These are phyloP conservation scores for Daedaleopsis nitida DNA, from an alignment of 768 basidiomycete genomes.

Conservation along the genomic window DNA sequence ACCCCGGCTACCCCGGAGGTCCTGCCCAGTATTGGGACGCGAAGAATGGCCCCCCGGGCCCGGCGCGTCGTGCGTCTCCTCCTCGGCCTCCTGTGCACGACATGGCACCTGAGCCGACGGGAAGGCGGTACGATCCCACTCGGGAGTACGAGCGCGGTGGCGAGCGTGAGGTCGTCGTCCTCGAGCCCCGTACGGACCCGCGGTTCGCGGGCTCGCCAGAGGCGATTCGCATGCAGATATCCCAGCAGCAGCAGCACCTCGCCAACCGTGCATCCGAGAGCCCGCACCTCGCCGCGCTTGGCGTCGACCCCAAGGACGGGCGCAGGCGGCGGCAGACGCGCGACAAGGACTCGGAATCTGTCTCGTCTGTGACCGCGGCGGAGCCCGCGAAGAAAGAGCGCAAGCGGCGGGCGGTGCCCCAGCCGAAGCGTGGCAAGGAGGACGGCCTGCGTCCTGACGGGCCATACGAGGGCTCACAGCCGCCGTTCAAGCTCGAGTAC, in stretches of 20 bases:
- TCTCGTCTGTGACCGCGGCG: constrained; percentile 16
- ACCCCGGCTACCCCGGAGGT: constrained; percentile 39
- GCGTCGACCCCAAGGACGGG: constrained; percentile 47
- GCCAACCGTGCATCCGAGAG: constrained; percentile 57
- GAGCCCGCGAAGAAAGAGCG: constrained; percentile 60
- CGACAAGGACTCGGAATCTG: constrained; percentile 45
- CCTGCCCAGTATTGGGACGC: constrained; percentile 55
- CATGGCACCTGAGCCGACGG: constrained; percentile 40
- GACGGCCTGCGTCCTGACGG: constrained; percentile 33
- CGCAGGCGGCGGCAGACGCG: constrained; percentile 46
- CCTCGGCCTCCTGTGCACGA: constrained; percentile 17
- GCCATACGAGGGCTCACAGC: constrained; percentile 14
- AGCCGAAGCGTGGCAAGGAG: constrained; percentile 36
- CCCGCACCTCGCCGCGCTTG: constrained; percentile 38
- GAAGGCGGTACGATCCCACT: constrained; percentile 64
- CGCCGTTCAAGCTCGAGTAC: constrained; percentile 24
- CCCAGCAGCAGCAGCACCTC: constrained; percentile 14
- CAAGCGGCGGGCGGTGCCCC: constrained; percentile 45
- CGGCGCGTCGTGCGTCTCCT: constrained; percentile 23
- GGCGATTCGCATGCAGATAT: constrained; percentile 25
- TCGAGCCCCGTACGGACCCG: constrained; percentile 34
- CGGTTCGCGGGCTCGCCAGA: constrained; percentile 30
- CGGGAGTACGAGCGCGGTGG: constrained; percentile 39
- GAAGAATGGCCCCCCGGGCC: constrained; percentile 41
- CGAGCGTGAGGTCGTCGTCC: constrained; percentile 35